Evolutionary conservation across 768 basidiomycete genomes (phyloP).

Genomic region (Tubosaeta sp.): DNA sequence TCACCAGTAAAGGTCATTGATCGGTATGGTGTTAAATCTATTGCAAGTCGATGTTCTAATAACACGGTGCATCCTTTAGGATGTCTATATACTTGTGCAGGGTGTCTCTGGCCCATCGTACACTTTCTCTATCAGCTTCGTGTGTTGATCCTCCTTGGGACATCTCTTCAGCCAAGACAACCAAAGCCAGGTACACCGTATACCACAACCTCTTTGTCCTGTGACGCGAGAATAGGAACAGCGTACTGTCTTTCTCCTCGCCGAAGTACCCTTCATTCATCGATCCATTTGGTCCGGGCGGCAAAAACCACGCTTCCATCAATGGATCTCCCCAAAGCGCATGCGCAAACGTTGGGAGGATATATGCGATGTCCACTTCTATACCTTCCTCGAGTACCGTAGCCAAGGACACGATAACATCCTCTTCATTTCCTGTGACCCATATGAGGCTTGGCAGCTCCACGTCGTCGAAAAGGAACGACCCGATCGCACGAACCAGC

Average conservation of each 20-base stretch:
- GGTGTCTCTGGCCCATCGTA: constrained; percentile 38
- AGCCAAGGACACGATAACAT: constrained; percentile 50
- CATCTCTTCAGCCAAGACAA: constrained; percentile 46
- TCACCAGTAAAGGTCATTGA: constrained; percentile 1
- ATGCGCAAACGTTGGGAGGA: constrained; percentile 42
- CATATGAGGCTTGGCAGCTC: constrained; percentile 66
- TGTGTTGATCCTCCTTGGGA: constrained; percentile 20
- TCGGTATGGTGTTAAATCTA: not conserved
- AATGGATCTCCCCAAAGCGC: constrained; percentile 77
- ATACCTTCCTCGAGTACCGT: constrained; percentile 14
- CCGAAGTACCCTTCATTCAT: constrained; percentile 57
- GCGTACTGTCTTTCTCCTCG: constrained; percentile 40
- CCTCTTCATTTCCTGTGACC: constrained; percentile 56
- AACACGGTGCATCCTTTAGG: constrained; percentile 41
- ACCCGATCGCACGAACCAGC: constrained; percentile 68
- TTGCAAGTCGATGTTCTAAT: constrained; percentile 12
- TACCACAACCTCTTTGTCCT: constrained; percentile 78
- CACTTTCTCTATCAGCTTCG: constrained; percentile 18
- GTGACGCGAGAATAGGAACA: constrained; percentile 60
- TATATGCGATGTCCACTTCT: constrained; percentile 28
- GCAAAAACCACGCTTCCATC: constrained; percentile 60
- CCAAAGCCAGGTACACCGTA: constrained; percentile 55
- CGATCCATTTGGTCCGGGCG: constrained; percentile 43
- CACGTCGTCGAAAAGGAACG: constrained; percentile 73
- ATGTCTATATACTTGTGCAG: constrained; percentile 38